phyloP scores from a whole-genome alignment of 2,329 filamentous ascomycete species.

The Exophiala aquamarina region DNA sequence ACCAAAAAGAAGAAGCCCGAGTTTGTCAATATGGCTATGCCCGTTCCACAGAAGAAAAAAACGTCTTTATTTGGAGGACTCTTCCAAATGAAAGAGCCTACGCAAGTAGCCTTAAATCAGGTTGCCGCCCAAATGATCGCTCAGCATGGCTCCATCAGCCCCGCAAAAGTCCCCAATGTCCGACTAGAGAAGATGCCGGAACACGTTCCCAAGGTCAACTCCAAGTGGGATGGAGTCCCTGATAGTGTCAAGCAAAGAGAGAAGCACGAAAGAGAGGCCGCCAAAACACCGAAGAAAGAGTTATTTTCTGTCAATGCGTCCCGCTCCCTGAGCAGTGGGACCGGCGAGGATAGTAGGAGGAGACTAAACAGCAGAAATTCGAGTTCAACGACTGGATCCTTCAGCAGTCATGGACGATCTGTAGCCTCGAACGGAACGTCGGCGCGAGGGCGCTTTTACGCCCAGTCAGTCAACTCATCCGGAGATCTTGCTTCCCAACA shows the following conservation, averaged over 20 bases:
- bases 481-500: slow-evolving; percentile 20
- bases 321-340: neutral
- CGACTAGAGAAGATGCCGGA: slow-evolving; percentile 48
- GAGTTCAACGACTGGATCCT: slow-evolving; percentile 19
- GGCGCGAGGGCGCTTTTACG: slow-evolving; percentile 13
- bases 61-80: slow-evolving; percentile 43
- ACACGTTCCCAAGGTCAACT: slow-evolving; percentile 53
- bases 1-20: neutral
- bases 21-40: neutral
- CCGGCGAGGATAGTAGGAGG: neutral
- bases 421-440: slow-evolving; percentile 14
- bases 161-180: slow-evolving; percentile 38
- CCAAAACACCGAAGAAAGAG: slow-evolving; percentile 6
- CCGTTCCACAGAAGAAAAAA: slow-evolving; percentile 32
- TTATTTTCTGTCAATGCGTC: neutral
- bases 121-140: slow-evolving; percentile 38
- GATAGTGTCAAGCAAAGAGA: slow-evolving; percentile 37
- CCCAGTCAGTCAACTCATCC: slow-evolving; percentile 21
- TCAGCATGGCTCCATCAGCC: slow-evolving; percentile 40
- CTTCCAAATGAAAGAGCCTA: slow-evolving; percentile 51
- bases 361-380: slow-evolving; percentile 13
- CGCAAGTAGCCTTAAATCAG: slow-evolving; percentile 46
- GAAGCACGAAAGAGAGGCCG: slow-evolving; percentile 20
- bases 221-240: slow-evolving; percentile 55
- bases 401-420: slow-evolving; percentile 13